phyloP scores from a whole-genome alignment of 768 basidiomycete genomes.

The Clavulina sp. region DNA sequence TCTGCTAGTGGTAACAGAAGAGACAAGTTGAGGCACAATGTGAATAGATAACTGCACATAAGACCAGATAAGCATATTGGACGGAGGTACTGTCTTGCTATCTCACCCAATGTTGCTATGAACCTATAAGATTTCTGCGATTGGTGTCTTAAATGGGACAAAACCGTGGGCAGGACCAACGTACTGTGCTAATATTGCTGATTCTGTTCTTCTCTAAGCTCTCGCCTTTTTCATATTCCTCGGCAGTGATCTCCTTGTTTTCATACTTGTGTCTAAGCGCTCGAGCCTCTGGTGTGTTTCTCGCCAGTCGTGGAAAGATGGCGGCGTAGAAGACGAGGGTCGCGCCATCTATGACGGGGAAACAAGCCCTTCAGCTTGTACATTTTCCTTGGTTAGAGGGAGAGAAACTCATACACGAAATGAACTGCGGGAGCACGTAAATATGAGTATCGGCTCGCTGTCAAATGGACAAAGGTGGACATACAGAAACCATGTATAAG shows the following conservation, averaged over 20 bases:
- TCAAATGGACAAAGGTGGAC: too few species aligned
- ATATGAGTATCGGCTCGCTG: too few species aligned
- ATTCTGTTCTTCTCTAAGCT: slow-evolving; percentile 71
- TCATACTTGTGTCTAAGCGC: slow-evolving; percentile 37
- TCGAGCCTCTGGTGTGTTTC: slow-evolving; percentile 52
- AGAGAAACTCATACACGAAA: slow-evolving; percentile 29
- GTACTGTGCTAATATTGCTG: slow-evolving; percentile 67
- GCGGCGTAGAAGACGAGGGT: slow-evolving; percentile 71
- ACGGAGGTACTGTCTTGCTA: neutral
- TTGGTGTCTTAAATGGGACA: neutral
- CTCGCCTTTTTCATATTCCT: slow-evolving; percentile 56
- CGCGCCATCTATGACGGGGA: slow-evolving; percentile 45
- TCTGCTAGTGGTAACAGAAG: slow-evolving; percentile 43
- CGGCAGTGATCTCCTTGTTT: slow-evolving; percentile 36
- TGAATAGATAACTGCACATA: slow-evolving; percentile 31
- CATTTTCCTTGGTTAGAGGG: neutral
- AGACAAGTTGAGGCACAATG: slow-evolving; percentile 47
- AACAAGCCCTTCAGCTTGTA: neutral
- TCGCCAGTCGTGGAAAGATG: slow-evolving; percentile 60
- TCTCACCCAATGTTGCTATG: slow-evolving; percentile 50
- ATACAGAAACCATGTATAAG: slow-evolving; percentile 60
- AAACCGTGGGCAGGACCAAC: slow-evolving; percentile 10
- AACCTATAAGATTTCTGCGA: slow-evolving; percentile 30
- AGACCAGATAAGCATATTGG: neutral
- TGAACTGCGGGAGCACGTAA: too few species aligned